Evolutionary conservation across 345 rosid genomes (phyloP), one percentile per base, ranked within the genome.

Genomic region (Linum trigynum): DNA sequence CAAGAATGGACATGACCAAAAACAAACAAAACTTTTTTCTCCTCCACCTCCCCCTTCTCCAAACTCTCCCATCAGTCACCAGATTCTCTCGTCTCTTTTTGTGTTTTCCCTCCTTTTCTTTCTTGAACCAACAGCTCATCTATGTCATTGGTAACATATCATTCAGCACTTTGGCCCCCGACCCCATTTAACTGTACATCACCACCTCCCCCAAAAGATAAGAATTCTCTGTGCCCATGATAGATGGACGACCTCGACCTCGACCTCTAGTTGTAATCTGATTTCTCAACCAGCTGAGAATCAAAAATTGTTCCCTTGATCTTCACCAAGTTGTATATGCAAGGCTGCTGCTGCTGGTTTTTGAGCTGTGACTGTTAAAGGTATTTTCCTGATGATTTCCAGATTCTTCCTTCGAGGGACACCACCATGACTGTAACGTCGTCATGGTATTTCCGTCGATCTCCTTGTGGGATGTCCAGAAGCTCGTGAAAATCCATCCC

Each of bases 371-470:
- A 23, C 50, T 43, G 50, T 23, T 48, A 92, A 59, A 85, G 75
- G 74, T 88, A 94, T 67, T 90, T 90, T 65, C 99, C 99, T 16
- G 99, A 94, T 67, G 99, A 94, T 80, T 94, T 94, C 99, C 99
- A 94, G 43, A 94, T 94, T 76, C 99, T 82, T 74, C 95, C 99
- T 79, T 86, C 99, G 38, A 94, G 89, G 1, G 99, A 91, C 77
- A 94, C 81, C 78, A 94, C 89, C 89, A 94, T 85, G 12, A 94
- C 95, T 8, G 98, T 90, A 67, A 91, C 95, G 72, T 92, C 98
- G 1, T 92, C 98, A 62, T 92, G 98, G 77, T 90, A 92, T 79
- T 90, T 92, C 68, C 98, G 79, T 48, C 98, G 78, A 74, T 92
- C 98, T 53, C 98, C 98, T 79, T 90, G 97, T 5, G 98, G 98